Conservation (phyloP, 2,329 filamentous ascomycete species). For the Colletotrichum falcatum region DNA sequence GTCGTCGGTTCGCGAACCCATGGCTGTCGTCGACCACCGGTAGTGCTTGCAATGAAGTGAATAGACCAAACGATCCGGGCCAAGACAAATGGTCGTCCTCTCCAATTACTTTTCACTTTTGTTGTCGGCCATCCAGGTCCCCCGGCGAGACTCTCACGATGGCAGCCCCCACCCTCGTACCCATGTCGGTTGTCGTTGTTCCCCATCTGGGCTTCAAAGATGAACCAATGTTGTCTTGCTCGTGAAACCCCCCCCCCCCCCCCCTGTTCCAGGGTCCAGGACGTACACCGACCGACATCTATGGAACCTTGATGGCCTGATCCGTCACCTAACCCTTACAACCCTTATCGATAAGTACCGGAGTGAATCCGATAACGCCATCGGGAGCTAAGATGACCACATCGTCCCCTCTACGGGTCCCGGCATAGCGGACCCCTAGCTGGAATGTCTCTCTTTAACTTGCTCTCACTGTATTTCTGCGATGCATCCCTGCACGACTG, state of each 20-base stretch:
- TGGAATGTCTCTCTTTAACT: neutral
- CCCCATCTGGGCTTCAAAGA: slow-evolving; percentile 1
- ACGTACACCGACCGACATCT: neutral
- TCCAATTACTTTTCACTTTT: slow-evolving; percentile 6
- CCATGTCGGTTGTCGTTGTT: neutral
- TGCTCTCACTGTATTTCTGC: neutral
- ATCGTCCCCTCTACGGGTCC: neutral
- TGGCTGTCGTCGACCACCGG: slow-evolving; percentile 8
- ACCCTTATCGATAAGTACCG: neutral
- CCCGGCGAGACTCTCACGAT: neutral
- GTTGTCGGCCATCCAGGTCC: slow-evolving; percentile 30
- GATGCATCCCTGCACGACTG: slow-evolving; percentile 29
- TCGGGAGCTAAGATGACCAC: slow-evolving; percentile 35
- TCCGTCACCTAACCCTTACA: slow-evolving; percentile 3
- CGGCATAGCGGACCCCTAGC: neutral
- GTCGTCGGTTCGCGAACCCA: slow-evolving; percentile 17
- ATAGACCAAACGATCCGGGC: neutral
- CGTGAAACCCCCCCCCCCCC: no score
- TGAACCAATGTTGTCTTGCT: neutral
- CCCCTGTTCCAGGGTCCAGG: slow-evolving; percentile 9
- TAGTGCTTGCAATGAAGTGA: neutral
- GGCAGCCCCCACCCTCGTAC: neutral
- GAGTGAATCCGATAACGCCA: slow-evolving; percentile 28
- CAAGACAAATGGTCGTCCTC: neutral
- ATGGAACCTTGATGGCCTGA: slow-evolving; percentile 28